Base-by-base conservation (phyloP, 2,329 filamentous ascomycete species). In the Paecilomyces sp. region DNA sequence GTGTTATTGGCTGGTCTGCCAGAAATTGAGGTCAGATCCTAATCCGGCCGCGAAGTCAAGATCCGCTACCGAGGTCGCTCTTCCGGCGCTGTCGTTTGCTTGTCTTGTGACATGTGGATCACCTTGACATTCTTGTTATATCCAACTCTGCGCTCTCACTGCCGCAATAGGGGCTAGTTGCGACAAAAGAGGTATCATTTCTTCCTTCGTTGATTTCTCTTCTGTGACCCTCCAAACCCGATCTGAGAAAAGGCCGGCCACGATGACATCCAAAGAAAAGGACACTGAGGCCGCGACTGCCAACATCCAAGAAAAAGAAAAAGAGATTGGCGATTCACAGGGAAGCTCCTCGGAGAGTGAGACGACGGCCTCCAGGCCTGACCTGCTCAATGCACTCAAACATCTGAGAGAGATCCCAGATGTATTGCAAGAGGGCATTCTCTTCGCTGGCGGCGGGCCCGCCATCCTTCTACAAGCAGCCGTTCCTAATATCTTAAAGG, bases 381-480 rank as follows among this genome's bases (percentile, higher is more conserved):
- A 65, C 33, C 65, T 65, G 25, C 64, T 72, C 2, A 65, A 71
- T 30, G 66, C 67, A 31, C 68, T 74, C 9, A 69, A 72, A 8
- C 65, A 72, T 31, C 65, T 74, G 50, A 68, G 72, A 54, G 68
- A 73, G 31, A 66, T 74, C 6, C 72, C 72, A 9, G 69, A 72
- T 30, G 73, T 74, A 31, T 68, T 74, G 2, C 67, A 67, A 55
- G 72, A 74, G 57, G 72, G 72, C 3, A 72, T 74, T 24, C 58
- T 74, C 53, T 71, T 74, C 54, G 68, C 72, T 0, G 72, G 70
- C n/a, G 67, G 69, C 0, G 71, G 71, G 2, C 68, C 71, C 8
- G 67, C 72, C 3, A 64, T 74, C 6, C 65, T 74, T 3, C 65
- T 74, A 1, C 72, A 74, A 60, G 72, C 72, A 24, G 70, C 72